phyloP scores from a whole-genome alignment of 768 basidiomycete species.

The Naganishia friedmannii region DNA sequence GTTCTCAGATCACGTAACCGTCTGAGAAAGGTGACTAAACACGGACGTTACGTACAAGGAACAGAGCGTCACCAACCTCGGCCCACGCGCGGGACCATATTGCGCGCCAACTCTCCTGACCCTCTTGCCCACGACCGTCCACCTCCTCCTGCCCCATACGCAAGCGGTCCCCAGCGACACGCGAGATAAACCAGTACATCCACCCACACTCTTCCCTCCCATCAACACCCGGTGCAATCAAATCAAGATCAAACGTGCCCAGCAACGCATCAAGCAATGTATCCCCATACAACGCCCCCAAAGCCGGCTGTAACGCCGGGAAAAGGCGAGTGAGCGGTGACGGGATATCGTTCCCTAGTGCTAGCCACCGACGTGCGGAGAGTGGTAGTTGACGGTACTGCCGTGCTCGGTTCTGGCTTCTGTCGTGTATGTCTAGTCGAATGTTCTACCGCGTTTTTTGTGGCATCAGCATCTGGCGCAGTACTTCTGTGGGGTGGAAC shows the following conservation, averaged over 20 bases:
- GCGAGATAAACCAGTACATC: constrained; percentile 9
- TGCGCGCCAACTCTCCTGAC: not conserved
- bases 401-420: constrained; percentile 11
- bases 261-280: constrained; percentile 8
- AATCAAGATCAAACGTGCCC: constrained; percentile 6
- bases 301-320: not conserved
- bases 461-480: not conserved
- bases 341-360: not conserved
- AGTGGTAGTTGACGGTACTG: constrained; percentile 1
- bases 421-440: constrained; percentile 7
- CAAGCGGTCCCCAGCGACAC: not conserved
- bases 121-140: not conserved
- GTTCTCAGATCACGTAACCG: not conserved
- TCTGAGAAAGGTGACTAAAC: not conserved
- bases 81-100: constrained; percentile 8
- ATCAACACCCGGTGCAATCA: not conserved
- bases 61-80: not conserved
- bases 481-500: too few species aligned
- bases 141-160: not conserved
- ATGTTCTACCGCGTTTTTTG: not conserved
- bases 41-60: not conserved
- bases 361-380: constrained; percentile 10
- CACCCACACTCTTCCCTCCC: not conserved
- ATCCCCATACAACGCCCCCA: not conserved
- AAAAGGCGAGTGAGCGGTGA: not conserved